Percentiles rank a stretch among this genome's conserved stretches.
These are phyloP conservation scores for Pyrenophora tritici-repentis DNA, from an alignment of 2,329 filamentous ascomycete species.

Conservation along the genomic window DNA sequence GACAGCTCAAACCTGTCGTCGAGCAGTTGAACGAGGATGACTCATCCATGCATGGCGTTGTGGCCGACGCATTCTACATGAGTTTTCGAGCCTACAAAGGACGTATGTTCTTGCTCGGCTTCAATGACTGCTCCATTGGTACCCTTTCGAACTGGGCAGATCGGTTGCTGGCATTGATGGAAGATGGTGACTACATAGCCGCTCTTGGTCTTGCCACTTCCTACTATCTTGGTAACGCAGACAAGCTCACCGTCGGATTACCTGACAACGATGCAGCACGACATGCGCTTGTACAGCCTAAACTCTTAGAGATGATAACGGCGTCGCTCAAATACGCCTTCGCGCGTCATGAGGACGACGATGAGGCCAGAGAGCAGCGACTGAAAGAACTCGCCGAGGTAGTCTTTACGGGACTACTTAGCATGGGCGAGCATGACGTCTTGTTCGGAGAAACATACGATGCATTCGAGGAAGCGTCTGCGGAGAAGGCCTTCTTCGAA, in stretches of 20 bases:
- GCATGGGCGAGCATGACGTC: conserved; percentile 77
- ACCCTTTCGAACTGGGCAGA: conserved; percentile 97
- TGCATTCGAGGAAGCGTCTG: conserved; percentile 79
- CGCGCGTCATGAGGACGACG: conserved; percentile 60
- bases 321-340: conserved; percentile 92
- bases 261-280: conserved; percentile 79
- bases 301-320: conserved; percentile 88
- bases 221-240: conserved; percentile 89
- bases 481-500: conserved; percentile 80
- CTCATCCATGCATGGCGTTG: conserved; percentile 87
- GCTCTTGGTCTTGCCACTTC: conserved; percentile 89
- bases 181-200: conserved; percentile 91
- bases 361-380: conserved; percentile 61
- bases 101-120: conserved; percentile 87
- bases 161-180: conserved; percentile 89
- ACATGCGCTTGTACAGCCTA: conserved; percentile 83
- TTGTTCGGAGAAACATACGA: conserved; percentile 91
- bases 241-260: conserved; percentile 90
- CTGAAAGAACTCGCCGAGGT: conserved; percentile 79
- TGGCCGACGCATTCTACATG: conserved; percentile 98
- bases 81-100: conserved; percentile 96
- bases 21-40: conserved; percentile 89
- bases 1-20: conserved; percentile 80
- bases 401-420: conserved; percentile 82
- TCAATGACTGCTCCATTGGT: conserved; percentile 89